Percentiles rank a stretch among this genome's conserved stretches.
Conservation (phyloP, 345 rosid genomes). For the Erodium maritimum region DNA sequence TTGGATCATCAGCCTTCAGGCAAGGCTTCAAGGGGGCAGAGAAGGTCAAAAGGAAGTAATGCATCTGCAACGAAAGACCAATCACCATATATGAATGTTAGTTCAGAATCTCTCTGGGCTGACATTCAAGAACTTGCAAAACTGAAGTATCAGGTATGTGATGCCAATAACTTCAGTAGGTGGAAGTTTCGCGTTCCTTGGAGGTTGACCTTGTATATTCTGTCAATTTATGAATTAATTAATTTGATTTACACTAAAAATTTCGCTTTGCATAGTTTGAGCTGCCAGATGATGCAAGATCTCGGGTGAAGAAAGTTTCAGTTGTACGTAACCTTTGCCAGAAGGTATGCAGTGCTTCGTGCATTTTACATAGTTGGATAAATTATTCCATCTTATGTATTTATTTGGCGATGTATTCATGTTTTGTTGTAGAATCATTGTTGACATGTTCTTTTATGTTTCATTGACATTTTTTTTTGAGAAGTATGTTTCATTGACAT, state of each 20-base stretch:
- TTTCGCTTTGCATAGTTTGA: constrained; percentile 46
- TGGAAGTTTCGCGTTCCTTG: background rate
- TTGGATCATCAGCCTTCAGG: constrained; percentile 36
- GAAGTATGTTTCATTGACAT: too few relatives aligned
- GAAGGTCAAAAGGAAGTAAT: constrained; percentile 65
- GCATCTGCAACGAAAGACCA: constrained; percentile 45
- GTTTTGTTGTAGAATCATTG: too few relatives aligned
- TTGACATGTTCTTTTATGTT: too few relatives aligned
- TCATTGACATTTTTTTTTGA: too few relatives aligned
- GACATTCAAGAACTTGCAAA: constrained; percentile 79
- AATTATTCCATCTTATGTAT: too few relatives aligned
- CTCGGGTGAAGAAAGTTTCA: constrained; percentile 58
- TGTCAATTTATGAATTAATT: background rate
- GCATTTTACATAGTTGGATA: background rate
- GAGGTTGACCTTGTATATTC: background rate
- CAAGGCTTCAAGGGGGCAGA: constrained; percentile 49
- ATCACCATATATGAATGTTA: constrained; percentile 54
- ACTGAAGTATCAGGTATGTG: constrained; percentile 68
- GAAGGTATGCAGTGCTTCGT: constrained; percentile 37
- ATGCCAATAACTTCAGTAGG: background rate
- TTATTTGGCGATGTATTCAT: too few relatives aligned
- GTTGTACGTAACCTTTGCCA: constrained; percentile 93
- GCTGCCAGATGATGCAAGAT: constrained; percentile 67
- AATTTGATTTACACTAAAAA: constrained; percentile 7
- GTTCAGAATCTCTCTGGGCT: constrained; percentile 78